Percentiles rank a stretch among this genome's conserved stretches.
phyloP scores from a whole-genome alignment of 2,329 filamentous ascomycete species.

The Cordyceps cicadae region DNA sequence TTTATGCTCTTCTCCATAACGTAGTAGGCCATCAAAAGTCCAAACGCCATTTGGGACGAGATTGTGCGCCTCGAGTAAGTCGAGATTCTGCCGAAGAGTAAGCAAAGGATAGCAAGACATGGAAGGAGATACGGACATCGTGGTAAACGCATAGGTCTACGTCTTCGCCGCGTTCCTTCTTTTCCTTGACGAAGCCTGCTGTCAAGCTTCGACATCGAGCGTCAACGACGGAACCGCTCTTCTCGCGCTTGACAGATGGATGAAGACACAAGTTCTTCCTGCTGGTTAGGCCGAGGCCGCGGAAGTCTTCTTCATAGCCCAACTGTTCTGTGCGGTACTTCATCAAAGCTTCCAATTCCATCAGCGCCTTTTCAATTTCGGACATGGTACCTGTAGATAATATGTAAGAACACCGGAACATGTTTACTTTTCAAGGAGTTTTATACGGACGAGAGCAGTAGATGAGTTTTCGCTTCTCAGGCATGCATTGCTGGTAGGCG shows the following conservation, averaged over 20 bases:
- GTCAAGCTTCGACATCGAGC: slow-evolving; percentile 93
- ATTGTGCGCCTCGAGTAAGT: slow-evolving; percentile 89
- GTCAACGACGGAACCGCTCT: slow-evolving; percentile 89
- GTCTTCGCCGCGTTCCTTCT: slow-evolving; percentile 89
- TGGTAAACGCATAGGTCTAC: slow-evolving; percentile 95
- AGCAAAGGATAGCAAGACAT: neutral
- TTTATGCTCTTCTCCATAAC: slow-evolving; percentile 89
- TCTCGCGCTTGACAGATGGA: slow-evolving; percentile 91
- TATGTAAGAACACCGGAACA: neutral
- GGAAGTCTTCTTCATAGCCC: slow-evolving; percentile 86
- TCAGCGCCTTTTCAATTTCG: slow-evolving; percentile 95
- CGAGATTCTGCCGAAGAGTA: slow-evolving; percentile 59
- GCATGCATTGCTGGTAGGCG: slow-evolving; percentile 90
- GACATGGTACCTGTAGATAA: slow-evolving; percentile 74
- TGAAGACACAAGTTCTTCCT: slow-evolving; percentile 96
- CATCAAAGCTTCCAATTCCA: slow-evolving; percentile 87
- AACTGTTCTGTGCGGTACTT: slow-evolving; percentile 85
- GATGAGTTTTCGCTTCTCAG: slow-evolving; percentile 89
- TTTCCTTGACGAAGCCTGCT: slow-evolving; percentile 94
- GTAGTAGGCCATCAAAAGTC: slow-evolving; percentile 81
- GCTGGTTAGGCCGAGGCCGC: slow-evolving; percentile 85
- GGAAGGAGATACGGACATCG: slow-evolving; percentile 49
- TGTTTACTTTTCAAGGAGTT: neutral
- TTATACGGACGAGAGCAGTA: slow-evolving; percentile 76
- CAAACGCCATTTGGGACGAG: slow-evolving; percentile 91